phyloP scores from a whole-genome alignment of 2,329 filamentous ascomycete species.

The Aplosporella prunicola region DNA sequence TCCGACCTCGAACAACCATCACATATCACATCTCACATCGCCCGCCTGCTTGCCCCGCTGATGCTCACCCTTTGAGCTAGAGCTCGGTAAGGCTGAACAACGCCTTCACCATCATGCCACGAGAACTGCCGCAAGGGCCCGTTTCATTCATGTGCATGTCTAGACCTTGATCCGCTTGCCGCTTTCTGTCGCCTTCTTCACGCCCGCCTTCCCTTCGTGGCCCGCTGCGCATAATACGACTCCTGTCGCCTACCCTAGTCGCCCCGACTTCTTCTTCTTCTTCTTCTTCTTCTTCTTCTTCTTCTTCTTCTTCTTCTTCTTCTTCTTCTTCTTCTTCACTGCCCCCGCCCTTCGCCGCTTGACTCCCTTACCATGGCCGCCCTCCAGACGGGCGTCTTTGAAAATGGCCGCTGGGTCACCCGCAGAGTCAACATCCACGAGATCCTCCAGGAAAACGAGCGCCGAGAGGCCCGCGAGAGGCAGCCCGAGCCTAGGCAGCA shows the following conservation, averaged over 20 bases:
- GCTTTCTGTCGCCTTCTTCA: slow-evolving; percentile 1
- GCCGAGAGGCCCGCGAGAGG: slow-evolving; percentile 17
- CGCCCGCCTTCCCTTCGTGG: too few relatives aligned
- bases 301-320: neutral
- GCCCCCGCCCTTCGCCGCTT: neutral
- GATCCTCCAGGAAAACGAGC: slow-evolving; percentile 22
- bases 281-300: too few relatives aligned
- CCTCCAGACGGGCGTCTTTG: slow-evolving; percentile 16
- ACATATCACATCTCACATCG: too few relatives aligned
- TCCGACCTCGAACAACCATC: too few relatives aligned
- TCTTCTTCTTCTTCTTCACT: neutral
- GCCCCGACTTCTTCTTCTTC: too few relatives aligned
- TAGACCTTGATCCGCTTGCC: slow-evolving; percentile 2
- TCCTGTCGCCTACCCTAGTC: too few relatives aligned
- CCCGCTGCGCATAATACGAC: too few relatives aligned
- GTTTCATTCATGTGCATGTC: neutral
- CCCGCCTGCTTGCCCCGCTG: too few relatives aligned
- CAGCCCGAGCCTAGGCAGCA: slow-evolving; percentile 21
- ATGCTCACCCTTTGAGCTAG: too few relatives aligned
- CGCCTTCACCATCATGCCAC: slow-evolving; percentile 8
- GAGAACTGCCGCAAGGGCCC: slow-evolving; percentile 7
- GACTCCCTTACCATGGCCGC: slow-evolving; percentile 13
- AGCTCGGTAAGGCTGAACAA: too few relatives aligned
- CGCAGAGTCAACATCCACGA: slow-evolving; percentile 32
- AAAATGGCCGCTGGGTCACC: slow-evolving; percentile 27